phyloP scores from a whole-genome alignment of 768 basidiomycete species.

The Mycena latifolia region DNA sequence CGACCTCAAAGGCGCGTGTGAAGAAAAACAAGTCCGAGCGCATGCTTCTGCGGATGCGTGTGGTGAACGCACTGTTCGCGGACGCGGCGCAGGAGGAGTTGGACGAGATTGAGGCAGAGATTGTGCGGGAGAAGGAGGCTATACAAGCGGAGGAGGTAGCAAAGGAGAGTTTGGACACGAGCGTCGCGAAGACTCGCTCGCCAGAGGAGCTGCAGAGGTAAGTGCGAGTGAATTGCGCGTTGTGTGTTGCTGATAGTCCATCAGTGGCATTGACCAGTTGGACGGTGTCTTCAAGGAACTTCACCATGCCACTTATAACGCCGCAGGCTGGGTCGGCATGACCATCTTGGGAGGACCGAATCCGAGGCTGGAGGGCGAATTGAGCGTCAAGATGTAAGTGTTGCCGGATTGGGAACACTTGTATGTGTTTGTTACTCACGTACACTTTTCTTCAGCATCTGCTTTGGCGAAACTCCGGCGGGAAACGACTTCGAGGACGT shows the following conservation, averaged over 20 bases:
- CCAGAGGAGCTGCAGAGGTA: too few relatives aligned
- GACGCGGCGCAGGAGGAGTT: too few relatives aligned
- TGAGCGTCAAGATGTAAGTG: slow-evolving; percentile 12
- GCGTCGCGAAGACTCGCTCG: too few relatives aligned
- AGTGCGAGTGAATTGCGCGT: too few relatives aligned
- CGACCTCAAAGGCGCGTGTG: too few relatives aligned
- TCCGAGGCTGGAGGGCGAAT: neutral
- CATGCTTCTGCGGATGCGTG: too few relatives aligned
- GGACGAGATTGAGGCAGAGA: too few relatives aligned
- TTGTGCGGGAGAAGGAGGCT: too few relatives aligned
- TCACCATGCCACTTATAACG: neutral
- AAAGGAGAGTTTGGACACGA: too few relatives aligned
- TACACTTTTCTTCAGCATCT: slow-evolving; percentile 7
- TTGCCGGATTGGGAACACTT: neutral
- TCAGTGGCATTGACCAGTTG: neutral
- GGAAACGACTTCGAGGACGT: slow-evolving; percentile 21
- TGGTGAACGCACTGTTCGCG: too few relatives aligned
- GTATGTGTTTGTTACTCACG: neutral
- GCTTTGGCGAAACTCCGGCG: slow-evolving; percentile 4
- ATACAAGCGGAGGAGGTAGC: too few relatives aligned
- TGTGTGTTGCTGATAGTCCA: neutral
- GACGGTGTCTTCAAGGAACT: neutral
- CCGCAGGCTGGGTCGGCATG: slow-evolving; percentile 6
- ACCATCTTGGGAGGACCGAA: slow-evolving; percentile 9
- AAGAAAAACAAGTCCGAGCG: too few relatives aligned